Evolutionary conservation across 2,329 filamentous ascomycete genomes (phyloP).

Genomic region (Colletotrichum somersetense): DNA sequence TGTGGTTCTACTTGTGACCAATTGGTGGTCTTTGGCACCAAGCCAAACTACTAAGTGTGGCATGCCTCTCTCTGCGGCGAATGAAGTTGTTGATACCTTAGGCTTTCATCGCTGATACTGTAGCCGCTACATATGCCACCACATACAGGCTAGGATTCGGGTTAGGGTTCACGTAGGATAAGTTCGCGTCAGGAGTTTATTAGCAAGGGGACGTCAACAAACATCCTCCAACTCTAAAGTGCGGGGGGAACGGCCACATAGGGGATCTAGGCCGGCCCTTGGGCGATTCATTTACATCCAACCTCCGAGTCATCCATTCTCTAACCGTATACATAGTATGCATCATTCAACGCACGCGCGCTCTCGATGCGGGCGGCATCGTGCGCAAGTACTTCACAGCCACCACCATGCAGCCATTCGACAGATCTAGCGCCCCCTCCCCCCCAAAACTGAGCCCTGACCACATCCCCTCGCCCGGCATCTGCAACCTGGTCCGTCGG

Average conservation of each 20-base stretch:
- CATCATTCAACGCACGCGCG: conserved; percentile 16
- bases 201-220: no score
- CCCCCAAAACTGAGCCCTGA: conserved; percentile 1
- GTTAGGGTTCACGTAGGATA: no score
- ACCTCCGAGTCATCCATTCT: conserved; percentile 34
- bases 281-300: conserved; percentile 28
- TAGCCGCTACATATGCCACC: no score
- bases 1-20: background rate
- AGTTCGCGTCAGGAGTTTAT: no score
- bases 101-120: no score
- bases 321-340: background rate
- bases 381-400: conserved; percentile 38
- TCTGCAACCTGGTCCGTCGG: background rate
- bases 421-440: conserved; percentile 15
- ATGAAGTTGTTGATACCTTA: no score
- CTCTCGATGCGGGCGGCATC: conserved; percentile 8
- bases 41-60: background rate
- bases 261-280: background rate
- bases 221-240: conserved; percentile 33
- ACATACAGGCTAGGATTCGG: no score
- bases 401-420: conserved; percentile 22
- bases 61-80: background rate
- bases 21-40: background rate
- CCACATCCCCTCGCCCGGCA: conserved; percentile 1
- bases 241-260: conserved; percentile 17